Base-by-base conservation (phyloP, 805 yeast genomes). In the Starmerella etchellsii region DNA sequence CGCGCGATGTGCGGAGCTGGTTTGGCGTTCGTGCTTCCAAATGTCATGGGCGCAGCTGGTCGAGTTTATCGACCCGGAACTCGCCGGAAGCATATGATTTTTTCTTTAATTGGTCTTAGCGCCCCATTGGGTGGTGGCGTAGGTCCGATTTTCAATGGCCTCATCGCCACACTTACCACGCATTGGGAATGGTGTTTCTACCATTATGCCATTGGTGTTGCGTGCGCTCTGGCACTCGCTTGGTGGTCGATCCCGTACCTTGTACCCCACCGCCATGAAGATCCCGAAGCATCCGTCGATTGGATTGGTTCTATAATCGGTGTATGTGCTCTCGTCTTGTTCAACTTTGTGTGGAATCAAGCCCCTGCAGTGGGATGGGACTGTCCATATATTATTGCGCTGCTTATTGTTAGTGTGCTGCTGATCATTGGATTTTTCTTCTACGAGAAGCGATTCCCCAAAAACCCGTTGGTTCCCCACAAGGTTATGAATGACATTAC, bases 291-390 rank as follows among this genome's bases (percentile, higher is more conserved):
- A 16, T 77, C 72, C 52, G 45, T 57, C 10, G 83, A 82, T 19
- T 66, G 68, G 61, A 44, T 57, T 7, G 83, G 83, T n/a, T 62
- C 78, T 0, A 15, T 59, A 0, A 42, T 71, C 10, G 85, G 83
- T 4, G 69, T 79, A 4, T 41, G 61, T 10, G 85, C 82, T 0
- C 57, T 81, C 34, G 65, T 79, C 2, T 52, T 80, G 26, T 63
- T 80, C 54, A 78, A 76, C 50, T 74, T 79, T 54, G 73, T 73
- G 1, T 73, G 82, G 74, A 80, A 76, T 51, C 85, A 81, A 54
- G 87, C 78, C 3, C 82, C 87, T 0, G 65, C 69, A 4, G 76
- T 63, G 3, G 82, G 85, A 16, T 81, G 87, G 87, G 49, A 57
- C 8, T 55, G 54, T 2, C 67, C 76, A 1, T 78, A 78, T 47